phyloP scores from a whole-genome alignment of 257 asterid genomes.

The Gentiana dahurica region DNA sequence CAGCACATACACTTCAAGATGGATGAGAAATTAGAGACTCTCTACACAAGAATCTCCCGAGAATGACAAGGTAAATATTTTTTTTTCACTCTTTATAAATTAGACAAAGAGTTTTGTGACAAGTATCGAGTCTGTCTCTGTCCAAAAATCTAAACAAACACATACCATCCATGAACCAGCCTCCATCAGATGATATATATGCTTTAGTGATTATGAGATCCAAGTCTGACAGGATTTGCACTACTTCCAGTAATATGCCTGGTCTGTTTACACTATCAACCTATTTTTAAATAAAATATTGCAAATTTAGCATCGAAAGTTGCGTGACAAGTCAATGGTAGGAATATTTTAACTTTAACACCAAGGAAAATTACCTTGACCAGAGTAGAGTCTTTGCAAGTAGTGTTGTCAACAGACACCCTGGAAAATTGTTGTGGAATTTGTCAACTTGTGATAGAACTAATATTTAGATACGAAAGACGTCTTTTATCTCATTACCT shows the following conservation, averaged over 20 bases:
- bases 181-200: constrained; percentile 92
- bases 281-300: constrained; percentile 24
- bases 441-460: too few relatives aligned
- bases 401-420: constrained; percentile 84
- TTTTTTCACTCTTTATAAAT: background rate
- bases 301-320: background rate
- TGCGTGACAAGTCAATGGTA: background rate
- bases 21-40: background rate
- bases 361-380: constrained; percentile 56
- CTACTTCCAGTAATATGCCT: constrained; percentile 96
- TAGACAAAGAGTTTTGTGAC: background rate
- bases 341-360: background rate
- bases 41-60: constrained; percentile 1
- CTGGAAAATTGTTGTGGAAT: constrained; percentile 35
- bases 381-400: constrained; percentile 77
- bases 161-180: constrained; percentile 99
- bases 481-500: too few relatives aligned
- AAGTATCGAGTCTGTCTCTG: background rate
- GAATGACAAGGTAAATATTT: background rate
- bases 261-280: constrained; percentile 98
- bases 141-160: background rate
- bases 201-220: constrained; percentile 93
- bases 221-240: constrained; percentile 87
- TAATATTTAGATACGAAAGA: too few relatives aligned
- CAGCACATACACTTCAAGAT: background rate